These are phyloP conservation scores for Penicillium sp. DNA, from an alignment of 2,329 filamentous ascomycete genomes.

Conservation along the genomic window DNA sequence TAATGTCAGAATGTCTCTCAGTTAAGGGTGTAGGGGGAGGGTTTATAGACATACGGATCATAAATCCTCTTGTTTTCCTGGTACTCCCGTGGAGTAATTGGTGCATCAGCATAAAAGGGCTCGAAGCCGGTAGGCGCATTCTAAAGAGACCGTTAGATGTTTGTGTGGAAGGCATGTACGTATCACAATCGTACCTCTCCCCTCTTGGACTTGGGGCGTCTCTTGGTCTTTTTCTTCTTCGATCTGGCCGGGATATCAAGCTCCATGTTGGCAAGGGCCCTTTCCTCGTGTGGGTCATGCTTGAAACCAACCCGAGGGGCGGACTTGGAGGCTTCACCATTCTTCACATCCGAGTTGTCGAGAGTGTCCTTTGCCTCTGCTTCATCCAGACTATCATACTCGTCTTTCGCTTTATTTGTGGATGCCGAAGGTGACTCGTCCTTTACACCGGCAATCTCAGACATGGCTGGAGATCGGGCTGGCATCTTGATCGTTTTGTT, in stretches of 20 bases:
- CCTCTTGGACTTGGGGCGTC: slow-evolving; percentile 40
- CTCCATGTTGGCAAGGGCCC: not conserved
- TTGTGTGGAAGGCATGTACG: not conserved
- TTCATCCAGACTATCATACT: not conserved
- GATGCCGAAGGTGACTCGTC: too few species aligned
- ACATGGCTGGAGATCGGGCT: too few species aligned
- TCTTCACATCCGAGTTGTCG: not conserved
- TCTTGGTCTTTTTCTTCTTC: slow-evolving; percentile 31
- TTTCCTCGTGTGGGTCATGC: slow-evolving; percentile 6
- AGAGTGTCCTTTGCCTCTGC: not conserved
- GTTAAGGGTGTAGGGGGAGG: rapidly evolving
- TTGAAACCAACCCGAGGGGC: not conserved
- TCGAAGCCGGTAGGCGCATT: slow-evolving; percentile 64
- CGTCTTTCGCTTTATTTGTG: not conserved
- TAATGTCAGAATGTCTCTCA: not conserved
- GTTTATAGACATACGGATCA: slow-evolving; percentile 49
- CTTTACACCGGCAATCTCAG: too few species aligned
- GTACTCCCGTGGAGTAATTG: slow-evolving; percentile 67
- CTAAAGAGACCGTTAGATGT: slow-evolving; percentile 23
- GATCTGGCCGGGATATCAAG: not conserved
- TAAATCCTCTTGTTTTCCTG: slow-evolving; percentile 68
- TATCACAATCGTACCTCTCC: slow-evolving; percentile 23
- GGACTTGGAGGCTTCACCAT: not conserved
- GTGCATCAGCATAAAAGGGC: slow-evolving; percentile 76
- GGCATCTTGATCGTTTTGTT: not conserved